Conservation (phyloP, 2,329 filamentous ascomycete species). For the Epichloe elymi region DNA sequence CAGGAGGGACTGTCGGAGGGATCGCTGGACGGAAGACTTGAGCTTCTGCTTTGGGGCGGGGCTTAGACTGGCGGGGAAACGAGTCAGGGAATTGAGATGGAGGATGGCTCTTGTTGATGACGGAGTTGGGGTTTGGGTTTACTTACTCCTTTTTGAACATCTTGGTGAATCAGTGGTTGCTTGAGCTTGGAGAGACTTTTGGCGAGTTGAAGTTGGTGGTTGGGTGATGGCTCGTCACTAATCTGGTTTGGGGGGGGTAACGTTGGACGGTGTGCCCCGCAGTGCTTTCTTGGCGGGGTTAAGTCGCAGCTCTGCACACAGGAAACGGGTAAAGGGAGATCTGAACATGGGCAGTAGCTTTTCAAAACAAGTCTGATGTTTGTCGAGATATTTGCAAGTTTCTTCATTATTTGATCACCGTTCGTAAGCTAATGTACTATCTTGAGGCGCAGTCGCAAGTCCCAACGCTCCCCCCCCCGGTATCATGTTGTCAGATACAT, state of each 20-base stretch:
- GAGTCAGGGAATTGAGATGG: slow-evolving; percentile 12
- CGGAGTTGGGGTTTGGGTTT: neutral
- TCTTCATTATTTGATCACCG: too few species aligned
- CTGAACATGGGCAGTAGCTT: too few species aligned
- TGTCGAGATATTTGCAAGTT: too few species aligned
- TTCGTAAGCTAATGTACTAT: too few species aligned
- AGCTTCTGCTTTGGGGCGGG: slow-evolving; percentile 75
- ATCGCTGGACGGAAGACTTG: slow-evolving; percentile 89
- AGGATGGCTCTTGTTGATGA: neutral
- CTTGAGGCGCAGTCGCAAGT: too few species aligned
- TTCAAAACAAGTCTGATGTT: too few species aligned
- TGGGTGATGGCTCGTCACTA: neutral
- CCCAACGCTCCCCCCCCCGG: too few species aligned
- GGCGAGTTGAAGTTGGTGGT: neutral
- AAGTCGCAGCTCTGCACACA: neutral
- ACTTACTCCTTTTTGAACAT: slow-evolving; percentile 94
- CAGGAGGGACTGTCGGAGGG: slow-evolving; percentile 68
- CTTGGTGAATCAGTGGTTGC: slow-evolving; percentile 14
- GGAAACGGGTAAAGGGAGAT: too few species aligned
- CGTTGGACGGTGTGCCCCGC: slow-evolving; percentile 7
- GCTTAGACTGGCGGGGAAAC: too few species aligned
- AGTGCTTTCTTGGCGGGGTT: slow-evolving; percentile 5
- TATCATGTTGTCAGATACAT: too few species aligned
- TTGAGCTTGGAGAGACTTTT: slow-evolving; percentile 1
- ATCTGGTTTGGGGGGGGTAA: slow-evolving; percentile 1